phyloP scores from a whole-genome alignment of 768 basidiomycete genomes.

The Cubamyces sp. region DNA sequence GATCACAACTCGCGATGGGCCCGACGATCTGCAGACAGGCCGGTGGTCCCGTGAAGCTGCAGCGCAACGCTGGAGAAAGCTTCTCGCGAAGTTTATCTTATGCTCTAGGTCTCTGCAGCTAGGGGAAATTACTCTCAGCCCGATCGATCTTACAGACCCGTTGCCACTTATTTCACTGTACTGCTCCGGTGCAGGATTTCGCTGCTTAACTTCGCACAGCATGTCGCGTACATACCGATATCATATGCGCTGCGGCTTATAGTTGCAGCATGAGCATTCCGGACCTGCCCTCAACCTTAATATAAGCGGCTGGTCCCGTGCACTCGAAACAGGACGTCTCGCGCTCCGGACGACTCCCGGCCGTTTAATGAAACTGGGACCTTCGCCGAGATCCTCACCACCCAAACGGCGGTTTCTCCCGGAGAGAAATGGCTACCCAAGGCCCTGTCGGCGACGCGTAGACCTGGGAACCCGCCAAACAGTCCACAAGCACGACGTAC shows the following conservation, averaged over 20 bases:
- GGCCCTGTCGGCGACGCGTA: constrained; percentile 13
- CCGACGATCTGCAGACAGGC: neutral
- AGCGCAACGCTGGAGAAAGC: neutral
- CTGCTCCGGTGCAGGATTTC: neutral
- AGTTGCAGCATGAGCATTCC: neutral
- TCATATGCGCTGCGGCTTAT: neutral
- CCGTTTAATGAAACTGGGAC: constrained; percentile 19
- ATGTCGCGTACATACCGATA: neutral
- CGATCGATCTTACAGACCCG: constrained; percentile 4
- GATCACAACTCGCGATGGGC: constrained; percentile 12
- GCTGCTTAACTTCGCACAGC: neutral
- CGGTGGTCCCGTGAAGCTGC: constrained; percentile 20
- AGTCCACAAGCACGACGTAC: constrained; percentile 19
- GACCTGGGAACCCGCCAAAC: constrained; percentile 13
- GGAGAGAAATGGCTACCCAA: constrained; percentile 7
- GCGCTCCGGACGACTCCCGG: constrained; percentile 18
- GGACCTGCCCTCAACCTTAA: constrained; percentile 4
- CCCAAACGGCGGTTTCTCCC: constrained; percentile 16
- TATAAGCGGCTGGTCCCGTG: constrained; percentile 15
- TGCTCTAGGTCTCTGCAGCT: neutral
- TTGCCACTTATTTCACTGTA: neutral
- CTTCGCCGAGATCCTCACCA: constrained; percentile 13
- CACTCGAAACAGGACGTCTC: constrained; percentile 15
- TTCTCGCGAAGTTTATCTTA: constrained; percentile 6
- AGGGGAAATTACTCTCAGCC: neutral